phyloP scores from a whole-genome alignment of 495 filamentous ascomycete species.

The Apodospora peruviana region DNA sequence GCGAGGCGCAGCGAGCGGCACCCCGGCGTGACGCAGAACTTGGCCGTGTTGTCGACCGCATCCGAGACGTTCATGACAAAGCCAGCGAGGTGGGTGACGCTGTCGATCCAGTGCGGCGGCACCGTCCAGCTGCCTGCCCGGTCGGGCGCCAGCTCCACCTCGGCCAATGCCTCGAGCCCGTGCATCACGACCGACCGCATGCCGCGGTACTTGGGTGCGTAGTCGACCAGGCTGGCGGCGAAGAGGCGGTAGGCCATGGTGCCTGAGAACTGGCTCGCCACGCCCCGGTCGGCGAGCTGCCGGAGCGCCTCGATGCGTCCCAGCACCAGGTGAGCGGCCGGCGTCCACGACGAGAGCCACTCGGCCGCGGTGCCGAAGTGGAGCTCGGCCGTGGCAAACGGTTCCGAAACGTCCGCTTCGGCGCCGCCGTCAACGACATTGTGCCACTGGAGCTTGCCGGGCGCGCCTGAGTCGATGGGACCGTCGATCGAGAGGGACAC shows the following conservation, averaged over 20 bases:
- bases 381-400: slow-evolving; percentile 33
- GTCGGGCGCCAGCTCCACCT: slow-evolving; percentile 11
- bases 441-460: slow-evolving; percentile 29
- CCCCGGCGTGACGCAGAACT: slow-evolving; percentile 60
- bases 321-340: slow-evolving; percentile 36
- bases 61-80: slow-evolving; percentile 66
- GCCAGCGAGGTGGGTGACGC: slow-evolving; percentile 48
- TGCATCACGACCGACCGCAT: slow-evolving; percentile 21
- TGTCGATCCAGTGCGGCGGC: slow-evolving; percentile 60
- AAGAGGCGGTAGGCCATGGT: slow-evolving; percentile 62
- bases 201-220: slow-evolving; percentile 23
- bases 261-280: slow-evolving; percentile 43
- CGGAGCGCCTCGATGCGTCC: slow-evolving; percentile 31
- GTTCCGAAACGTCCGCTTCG: slow-evolving; percentile 15
- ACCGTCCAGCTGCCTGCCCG: slow-evolving; percentile 48
- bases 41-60: slow-evolving; percentile 42
- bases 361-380: slow-evolving; percentile 18
- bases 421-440: slow-evolving; percentile 15
- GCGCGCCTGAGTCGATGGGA: too few species aligned
- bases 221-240: slow-evolving; percentile 49
- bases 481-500: slow-evolving; percentile 20
- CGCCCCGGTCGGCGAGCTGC: slow-evolving; percentile 29
- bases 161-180: slow-evolving; percentile 21
- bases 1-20: slow-evolving; percentile 56
- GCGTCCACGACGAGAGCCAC: slow-evolving; percentile 33